Base-by-base conservation (phyloP, 768 basidiomycete genomes). In the Suillus paluster region DNA sequence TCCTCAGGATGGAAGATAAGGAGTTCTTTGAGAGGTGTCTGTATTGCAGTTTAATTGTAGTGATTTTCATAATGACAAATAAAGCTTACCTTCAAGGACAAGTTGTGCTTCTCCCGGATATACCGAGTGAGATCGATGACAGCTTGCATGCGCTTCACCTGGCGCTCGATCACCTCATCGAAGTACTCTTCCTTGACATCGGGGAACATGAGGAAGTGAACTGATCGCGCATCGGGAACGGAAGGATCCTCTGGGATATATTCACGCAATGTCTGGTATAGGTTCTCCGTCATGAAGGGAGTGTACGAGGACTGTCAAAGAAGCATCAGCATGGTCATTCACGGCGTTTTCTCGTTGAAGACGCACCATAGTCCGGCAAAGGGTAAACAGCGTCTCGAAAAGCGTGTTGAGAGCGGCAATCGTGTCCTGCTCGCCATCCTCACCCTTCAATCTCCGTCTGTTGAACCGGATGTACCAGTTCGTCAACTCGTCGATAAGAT, bases 401-500 rank as follows among this genome's bases (percentile, higher is more conserved):
- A 99, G 80, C 25, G 97, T 98, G 73, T 99, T 98, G 71, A 99
- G 80, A 19, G 97, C 97, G 21, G 88, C 78, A 17, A 87, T 72
- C 9, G 95, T 95, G 69, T 99, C 97, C 65, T 94, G 92, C 60
- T 83, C 81, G 3, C 97, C 92, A 68, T 94, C 91, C 74, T 97
- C 93, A 49, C 97, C 97, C 83, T 99, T 99, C 63, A 99, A 80
- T 17, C 97, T 86, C 67, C 90, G 90, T 48, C 97, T 89, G 78
- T 99, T 99, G 81, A 99, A 99, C 53, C 97, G 94, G 72, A 99
- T 99, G 78, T 99, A 99, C 95, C 96, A 98, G 73, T 99, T 99
- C 23, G 97, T 99, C 62, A 99, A 83, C 75, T 99, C 97, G 67
- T 97, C 94, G 34, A 99, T 85, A 61, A 99, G 88, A 65, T 92